These are phyloP conservation scores for Leucocoprinus leucothites DNA, from an alignment of 768 basidiomycete genomes.

Conservation along the genomic window DNA sequence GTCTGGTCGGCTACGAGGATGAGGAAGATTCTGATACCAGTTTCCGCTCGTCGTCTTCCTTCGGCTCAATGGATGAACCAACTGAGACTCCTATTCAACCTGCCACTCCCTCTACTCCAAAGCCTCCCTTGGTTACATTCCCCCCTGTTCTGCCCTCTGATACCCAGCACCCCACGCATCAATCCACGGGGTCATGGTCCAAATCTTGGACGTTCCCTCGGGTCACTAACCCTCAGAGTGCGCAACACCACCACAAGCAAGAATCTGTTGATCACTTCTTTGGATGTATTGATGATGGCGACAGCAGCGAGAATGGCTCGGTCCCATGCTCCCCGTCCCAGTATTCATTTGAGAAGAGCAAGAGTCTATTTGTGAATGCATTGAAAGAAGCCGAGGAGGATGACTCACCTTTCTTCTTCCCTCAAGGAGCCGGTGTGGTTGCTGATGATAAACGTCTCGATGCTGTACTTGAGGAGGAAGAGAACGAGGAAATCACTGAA, in stretches of 20 bases:
- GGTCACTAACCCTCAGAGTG: background rate
- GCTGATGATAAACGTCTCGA: constrained; percentile 44
- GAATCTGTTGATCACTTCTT: constrained; percentile 78
- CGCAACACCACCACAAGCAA: constrained; percentile 17
- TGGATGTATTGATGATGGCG: constrained; percentile 61
- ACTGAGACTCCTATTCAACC: background rate
- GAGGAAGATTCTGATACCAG: constrained; percentile 57
- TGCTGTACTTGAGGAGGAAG: constrained; percentile 27
- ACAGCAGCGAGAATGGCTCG: constrained; percentile 28
- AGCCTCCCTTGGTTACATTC: constrained; percentile 13
- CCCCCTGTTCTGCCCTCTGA: background rate
- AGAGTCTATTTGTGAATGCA: constrained; percentile 55
- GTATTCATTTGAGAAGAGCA: constrained; percentile 54
- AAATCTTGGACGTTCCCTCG: constrained; percentile 68
- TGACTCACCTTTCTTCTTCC: constrained; percentile 46
- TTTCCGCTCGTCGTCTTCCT: constrained; percentile 50
- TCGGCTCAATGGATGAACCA: constrained; percentile 49
- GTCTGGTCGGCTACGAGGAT: constrained; percentile 65
- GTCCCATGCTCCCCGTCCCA: constrained; percentile 42
- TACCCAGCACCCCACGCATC: constrained; percentile 27
- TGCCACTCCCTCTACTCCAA: constrained; percentile 19
- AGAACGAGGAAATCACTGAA: constrained; percentile 30
- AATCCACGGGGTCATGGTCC: constrained; percentile 46
- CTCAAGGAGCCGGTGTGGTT: constrained; percentile 35
- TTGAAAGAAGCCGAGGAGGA: constrained; percentile 52